Evolutionary conservation across 345 rosid species (phyloP), one percentile per base, ranked within the genome.

Genomic region (Dimocarpus longan): DNA sequence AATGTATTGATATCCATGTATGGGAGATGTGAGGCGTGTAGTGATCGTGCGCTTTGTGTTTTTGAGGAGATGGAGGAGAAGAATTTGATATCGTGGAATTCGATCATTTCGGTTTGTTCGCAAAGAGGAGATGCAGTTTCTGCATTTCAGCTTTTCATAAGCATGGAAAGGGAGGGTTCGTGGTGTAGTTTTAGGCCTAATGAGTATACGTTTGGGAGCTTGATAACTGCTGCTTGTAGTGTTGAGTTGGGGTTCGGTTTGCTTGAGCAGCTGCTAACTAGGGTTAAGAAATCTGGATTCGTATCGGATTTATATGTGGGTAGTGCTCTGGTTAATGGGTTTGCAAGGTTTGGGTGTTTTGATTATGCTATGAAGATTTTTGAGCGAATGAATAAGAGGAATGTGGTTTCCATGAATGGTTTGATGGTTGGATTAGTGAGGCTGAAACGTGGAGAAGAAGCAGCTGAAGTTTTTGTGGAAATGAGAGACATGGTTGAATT

Each of bases 181-280:
- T 81, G 77, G 24, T 79, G 76, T 52, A 66, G 80, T 78, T 80
- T 83, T 28, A 87, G 79, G 76, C 97, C 98, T 79, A 93, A 86
- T n/a, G 98, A 93, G 79, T 95, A 95, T 68, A 93, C 99, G 28
- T 89, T 88, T 11, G 98, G 97, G 68, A 92, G 95, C 88, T 88
- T 95, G 82, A 82, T 95, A 74, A 89, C 91, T 74, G 88, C 85
- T 60, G 90, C 97, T 67, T 84, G 86, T 85, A 83, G 84, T 22
- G 24, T 68, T 78, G 87, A 83, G 76, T 87, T 84, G 32, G 87
- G 91, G 76, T 80, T 77, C 48, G 56, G 85, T 77, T 89, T 93
- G 92, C 89, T 95, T 37, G 79, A 88, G 79, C 98, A 93, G 94
- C 72, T 95, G 85, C 90, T 93, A 64, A 57, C 92, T 52, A 84